phyloP scores from a whole-genome alignment of 306 rosid genomes.

The Cucumis melo region DNA sequence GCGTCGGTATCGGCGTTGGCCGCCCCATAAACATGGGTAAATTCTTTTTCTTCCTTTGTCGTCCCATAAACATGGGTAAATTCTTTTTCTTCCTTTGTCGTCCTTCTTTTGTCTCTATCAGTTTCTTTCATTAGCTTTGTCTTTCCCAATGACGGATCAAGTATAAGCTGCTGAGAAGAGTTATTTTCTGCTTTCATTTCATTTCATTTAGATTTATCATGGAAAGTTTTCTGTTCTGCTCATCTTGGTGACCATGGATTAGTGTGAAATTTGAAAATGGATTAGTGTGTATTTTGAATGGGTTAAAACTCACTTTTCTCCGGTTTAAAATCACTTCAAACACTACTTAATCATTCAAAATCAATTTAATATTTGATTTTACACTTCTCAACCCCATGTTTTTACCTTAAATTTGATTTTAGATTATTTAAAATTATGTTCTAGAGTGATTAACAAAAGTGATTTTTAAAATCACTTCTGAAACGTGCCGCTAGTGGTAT shows the following conservation, averaged over 20 bases:
- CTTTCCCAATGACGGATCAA: conserved; percentile 7
- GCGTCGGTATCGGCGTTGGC: conserved; percentile 90
- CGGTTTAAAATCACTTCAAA: no score
- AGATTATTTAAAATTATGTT: no score
- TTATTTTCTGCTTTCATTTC: background rate
- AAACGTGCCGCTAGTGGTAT: no score
- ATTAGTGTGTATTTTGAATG: no score
- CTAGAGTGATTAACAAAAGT: no score
- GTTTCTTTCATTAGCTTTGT: background rate
- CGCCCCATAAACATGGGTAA: conserved; percentile 87
- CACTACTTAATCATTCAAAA: no score
- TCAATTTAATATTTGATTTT: no score
- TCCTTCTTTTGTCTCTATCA: background rate
- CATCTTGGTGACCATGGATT: no score
- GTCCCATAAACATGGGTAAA: conserved; percentile 55
- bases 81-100: background rate
- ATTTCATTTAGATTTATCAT: background rate
- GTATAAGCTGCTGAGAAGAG: background rate
- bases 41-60: background rate
- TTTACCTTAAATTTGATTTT: no score
- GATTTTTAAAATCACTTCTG: no score
- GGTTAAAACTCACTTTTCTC: no score
- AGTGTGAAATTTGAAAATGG: background rate
- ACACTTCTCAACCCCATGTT: no score
- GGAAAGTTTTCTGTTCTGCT: background rate